These are phyloP conservation scores for Neonectria faginata DNA, from an alignment of 2,329 filamentous ascomycete genomes.

Conservation along the genomic window DNA sequence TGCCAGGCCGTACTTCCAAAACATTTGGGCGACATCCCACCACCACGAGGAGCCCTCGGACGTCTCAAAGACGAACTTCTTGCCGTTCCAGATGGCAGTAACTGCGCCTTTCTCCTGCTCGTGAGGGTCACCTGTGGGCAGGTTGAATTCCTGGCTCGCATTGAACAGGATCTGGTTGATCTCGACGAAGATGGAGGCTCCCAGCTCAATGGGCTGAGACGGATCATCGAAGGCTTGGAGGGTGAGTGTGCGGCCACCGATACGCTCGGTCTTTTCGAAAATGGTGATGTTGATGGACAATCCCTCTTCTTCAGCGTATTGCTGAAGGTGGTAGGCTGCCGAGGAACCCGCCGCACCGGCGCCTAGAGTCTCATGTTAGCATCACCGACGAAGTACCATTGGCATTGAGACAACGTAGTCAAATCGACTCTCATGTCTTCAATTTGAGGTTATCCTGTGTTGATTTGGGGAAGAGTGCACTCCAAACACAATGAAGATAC, in stretches of 20 bases:
- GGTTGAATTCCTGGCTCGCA: conserved; percentile 77
- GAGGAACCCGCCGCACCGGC: conserved; percentile 91
- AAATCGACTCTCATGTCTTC: not conserved
- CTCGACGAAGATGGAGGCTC: conserved; percentile 90
- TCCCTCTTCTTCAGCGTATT: conserved; percentile 73
- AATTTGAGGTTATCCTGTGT: not conserved
- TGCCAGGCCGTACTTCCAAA: conserved; percentile 87
- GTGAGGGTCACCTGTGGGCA: conserved; percentile 64
- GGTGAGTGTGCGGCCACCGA: conserved; percentile 90
- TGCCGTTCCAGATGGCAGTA: conserved; percentile 87
- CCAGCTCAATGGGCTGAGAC: conserved; percentile 80
- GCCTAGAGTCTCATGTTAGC: conserved; percentile 63
- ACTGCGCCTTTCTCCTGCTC: conserved; percentile 63
- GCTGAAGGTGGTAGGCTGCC: conserved; percentile 82
- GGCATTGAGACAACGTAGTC: not conserved
- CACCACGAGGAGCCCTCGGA: conserved; percentile 71
- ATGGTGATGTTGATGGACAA: conserved; percentile 82
- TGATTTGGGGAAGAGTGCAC: too few species aligned
- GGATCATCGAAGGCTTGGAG: conserved; percentile 80
- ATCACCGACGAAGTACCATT: too few species aligned
- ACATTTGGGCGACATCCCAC: conserved; percentile 83
- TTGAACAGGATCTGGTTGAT: conserved; percentile 86
- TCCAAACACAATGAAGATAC: not conserved
- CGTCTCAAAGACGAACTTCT: conserved; percentile 76
- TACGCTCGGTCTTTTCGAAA: conserved; percentile 81